Evolutionary conservation across 2,329 filamentous ascomycete species (phyloP).

Genomic region (Coniochaeta pulveracea): DNA sequence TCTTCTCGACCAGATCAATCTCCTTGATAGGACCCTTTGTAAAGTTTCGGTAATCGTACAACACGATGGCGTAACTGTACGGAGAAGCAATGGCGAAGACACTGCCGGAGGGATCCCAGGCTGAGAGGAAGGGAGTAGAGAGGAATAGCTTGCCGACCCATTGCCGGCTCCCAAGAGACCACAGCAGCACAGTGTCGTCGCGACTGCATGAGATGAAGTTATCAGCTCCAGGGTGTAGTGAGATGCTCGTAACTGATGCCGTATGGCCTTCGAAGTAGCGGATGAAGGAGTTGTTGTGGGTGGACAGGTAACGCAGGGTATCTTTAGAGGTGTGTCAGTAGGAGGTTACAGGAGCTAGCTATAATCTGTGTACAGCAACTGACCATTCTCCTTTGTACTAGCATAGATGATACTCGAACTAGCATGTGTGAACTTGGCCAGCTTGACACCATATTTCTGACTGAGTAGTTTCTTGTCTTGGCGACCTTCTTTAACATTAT

Average conservation of each 20-base stretch:
- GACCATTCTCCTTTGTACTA: conserved; percentile 87
- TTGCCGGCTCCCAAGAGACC: conserved; percentile 75
- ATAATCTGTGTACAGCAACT: neutral
- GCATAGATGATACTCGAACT: conserved; percentile 88
- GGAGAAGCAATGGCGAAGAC: conserved; percentile 87
- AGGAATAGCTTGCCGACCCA: conserved; percentile 73
- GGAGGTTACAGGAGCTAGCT: conserved; percentile 2
- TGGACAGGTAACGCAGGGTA: conserved; percentile 76
- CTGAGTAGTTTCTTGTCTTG: conserved; percentile 82
- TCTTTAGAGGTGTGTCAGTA: conserved; percentile 30
- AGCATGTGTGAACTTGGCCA: conserved; percentile 90
- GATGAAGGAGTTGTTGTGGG: conserved; percentile 92
- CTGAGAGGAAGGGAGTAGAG: conserved; percentile 67
- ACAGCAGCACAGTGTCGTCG: conserved; percentile 84
- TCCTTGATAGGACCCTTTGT: conserved; percentile 81
- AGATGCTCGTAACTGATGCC: conserved; percentile 69
- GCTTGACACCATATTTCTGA: conserved; percentile 93
- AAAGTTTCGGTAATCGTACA: conserved; percentile 91
- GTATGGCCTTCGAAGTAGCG: conserved; percentile 93
- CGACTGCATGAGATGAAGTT: conserved; percentile 85
- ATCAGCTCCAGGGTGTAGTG: conserved; percentile 77
- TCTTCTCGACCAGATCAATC: conserved; percentile 61
- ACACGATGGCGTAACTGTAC: conserved; percentile 63
- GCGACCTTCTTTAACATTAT: conserved; percentile 83
- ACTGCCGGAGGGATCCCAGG: conserved; percentile 85